phyloP scores from a whole-genome alignment of 2,329 filamentous ascomycete species.

The Hypomyces perniciosus region DNA sequence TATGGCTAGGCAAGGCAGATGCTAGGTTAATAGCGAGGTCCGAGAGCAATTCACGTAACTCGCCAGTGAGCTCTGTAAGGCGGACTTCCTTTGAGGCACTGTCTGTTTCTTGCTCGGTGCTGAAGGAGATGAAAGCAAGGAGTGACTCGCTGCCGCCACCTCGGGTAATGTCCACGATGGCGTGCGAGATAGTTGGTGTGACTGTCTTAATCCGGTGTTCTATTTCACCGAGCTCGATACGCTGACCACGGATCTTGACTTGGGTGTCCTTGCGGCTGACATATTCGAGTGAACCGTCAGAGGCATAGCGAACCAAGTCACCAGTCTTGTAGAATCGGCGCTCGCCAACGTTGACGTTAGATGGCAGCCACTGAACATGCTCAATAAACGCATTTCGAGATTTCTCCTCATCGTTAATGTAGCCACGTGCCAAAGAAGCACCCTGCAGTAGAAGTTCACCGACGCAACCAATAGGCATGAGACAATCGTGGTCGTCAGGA shows the following conservation, averaged over 20 bases:
- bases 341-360: background rate
- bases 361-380: background rate
- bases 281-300: conserved; percentile 3
- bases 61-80: background rate
- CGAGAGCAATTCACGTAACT: background rate
- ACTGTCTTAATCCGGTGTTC: conserved; percentile 3
- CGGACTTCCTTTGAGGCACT: background rate
- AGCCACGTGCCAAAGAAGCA: conserved; percentile 16
- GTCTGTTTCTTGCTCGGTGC: background rate
- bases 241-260: conserved; percentile 10
- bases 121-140: conserved; percentile 4
- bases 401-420: conserved; percentile 17
- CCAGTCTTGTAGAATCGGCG: conserved; percentile 12
- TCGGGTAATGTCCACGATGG: background rate
- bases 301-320: conserved; percentile 7
- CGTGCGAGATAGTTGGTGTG: background rate
- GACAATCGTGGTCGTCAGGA: conserved; percentile 14
- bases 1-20: background rate
- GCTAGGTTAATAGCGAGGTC: background rate
- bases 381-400: conserved; percentile 15
- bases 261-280: conserved; percentile 8
- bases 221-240: conserved; percentile 9
- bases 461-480: conserved; percentile 17
- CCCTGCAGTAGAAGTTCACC: conserved; percentile 21
- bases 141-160: background rate